Conservation (phyloP, 2,329 filamentous ascomycete genomes). For the Pseudopyricularia cyperi region DNA sequence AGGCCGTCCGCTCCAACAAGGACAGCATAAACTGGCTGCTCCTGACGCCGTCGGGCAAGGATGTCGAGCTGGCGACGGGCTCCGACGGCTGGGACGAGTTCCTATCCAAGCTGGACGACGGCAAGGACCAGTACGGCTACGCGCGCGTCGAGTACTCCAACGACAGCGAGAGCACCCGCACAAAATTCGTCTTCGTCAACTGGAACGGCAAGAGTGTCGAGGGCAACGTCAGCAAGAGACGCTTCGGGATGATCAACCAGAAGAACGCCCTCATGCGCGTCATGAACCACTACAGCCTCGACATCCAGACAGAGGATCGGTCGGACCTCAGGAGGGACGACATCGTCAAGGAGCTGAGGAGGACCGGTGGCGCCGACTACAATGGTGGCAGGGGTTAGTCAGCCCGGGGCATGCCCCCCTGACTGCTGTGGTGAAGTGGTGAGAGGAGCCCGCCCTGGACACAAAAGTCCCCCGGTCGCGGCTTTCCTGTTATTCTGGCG, state of each 20-base stretch:
- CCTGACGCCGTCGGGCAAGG: slow-evolving; percentile 40
- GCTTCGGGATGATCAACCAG: slow-evolving; percentile 56
- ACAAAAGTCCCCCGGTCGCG: neutral
- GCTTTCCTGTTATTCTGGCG: neutral
- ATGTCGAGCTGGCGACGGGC: slow-evolving; percentile 46
- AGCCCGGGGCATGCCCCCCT: neutral
- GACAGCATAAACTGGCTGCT: slow-evolving; percentile 54
- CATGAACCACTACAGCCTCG: slow-evolving; percentile 51
- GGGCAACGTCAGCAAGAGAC: slow-evolving; percentile 61
- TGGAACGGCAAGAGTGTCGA: slow-evolving; percentile 55
- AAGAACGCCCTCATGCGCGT: slow-evolving; percentile 51
- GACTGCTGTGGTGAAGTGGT: neutral
- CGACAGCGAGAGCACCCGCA: slow-evolving; percentile 53
- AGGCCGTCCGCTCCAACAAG: slow-evolving; percentile 54
- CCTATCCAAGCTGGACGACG: slow-evolving; percentile 38
- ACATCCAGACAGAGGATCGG: slow-evolving; percentile 49
- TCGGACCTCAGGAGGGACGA: slow-evolving; percentile 48
- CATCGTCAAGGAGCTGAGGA: slow-evolving; percentile 47
- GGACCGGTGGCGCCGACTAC: slow-evolving; percentile 59
- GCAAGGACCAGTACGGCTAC: slow-evolving; percentile 54
- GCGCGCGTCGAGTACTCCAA: slow-evolving; percentile 56
- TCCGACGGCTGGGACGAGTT: slow-evolving; percentile 48
- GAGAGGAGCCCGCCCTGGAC: neutral
- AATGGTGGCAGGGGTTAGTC: slow-evolving; percentile 46
- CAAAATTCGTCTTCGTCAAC: slow-evolving; percentile 55